These are phyloP conservation scores for Licmophora abbreviata DNA, from an alignment of 108 stramenopile species.

Conservation along the genomic window DNA sequence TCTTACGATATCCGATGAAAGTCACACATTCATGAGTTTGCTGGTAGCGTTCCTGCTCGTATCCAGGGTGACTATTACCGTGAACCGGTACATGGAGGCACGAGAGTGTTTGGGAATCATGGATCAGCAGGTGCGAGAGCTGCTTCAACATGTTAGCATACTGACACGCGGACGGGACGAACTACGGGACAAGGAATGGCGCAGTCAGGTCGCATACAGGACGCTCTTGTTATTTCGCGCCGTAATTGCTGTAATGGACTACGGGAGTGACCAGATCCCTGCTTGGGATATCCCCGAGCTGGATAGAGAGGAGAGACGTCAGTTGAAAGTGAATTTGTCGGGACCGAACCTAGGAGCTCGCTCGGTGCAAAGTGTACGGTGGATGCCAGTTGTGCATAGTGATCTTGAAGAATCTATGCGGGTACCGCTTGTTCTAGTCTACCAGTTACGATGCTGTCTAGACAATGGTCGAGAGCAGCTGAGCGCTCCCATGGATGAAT, in stretches of 20 bases:
- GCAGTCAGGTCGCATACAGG: slow-evolving; percentile 30
- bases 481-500: too few species aligned
- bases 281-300: slow-evolving; percentile 3
- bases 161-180: too few species aligned
- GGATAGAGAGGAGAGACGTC: not conserved
- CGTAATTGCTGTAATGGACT: slow-evolving; percentile 17
- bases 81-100: not conserved
- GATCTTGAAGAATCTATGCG: slow-evolving; percentile 6
- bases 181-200: slow-evolving; percentile 44
- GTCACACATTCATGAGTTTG: slow-evolving; percentile 13
- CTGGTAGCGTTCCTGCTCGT: slow-evolving; percentile 4
- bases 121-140: not conserved
- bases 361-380: too few species aligned
- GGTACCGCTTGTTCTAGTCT: slow-evolving; percentile 10
- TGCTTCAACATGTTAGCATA: too few species aligned
- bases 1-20: slow-evolving; percentile 9
- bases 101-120: not conserved
- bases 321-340: not conserved
- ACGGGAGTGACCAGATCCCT: not conserved
- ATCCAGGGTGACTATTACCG: not conserved
- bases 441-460: too few species aligned
- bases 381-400: slow-evolving; percentile 1
- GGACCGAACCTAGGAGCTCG: too few species aligned
- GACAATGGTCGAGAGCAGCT: too few species aligned
- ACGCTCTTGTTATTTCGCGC: slow-evolving; percentile 24